A percentile compares a stretch with the other conserved stretches of the same genome.
phyloP scores from a whole-genome alignment of 2,329 filamentous ascomycete species.

The Colletotrichum acutatum region DNA sequence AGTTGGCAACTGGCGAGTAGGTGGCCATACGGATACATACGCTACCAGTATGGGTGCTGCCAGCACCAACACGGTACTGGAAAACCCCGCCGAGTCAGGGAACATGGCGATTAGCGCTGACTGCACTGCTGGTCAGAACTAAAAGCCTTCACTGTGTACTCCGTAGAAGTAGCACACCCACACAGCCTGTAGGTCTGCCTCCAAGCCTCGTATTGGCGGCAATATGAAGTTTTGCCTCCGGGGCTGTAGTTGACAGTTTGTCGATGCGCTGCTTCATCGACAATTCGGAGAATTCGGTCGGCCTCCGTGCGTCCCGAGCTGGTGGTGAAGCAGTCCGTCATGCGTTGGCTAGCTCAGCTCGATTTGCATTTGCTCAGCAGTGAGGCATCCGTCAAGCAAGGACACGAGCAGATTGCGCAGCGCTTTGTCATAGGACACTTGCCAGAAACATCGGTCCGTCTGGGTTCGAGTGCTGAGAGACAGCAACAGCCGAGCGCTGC shows the following conservation, averaged over 20 bases:
- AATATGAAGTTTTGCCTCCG: neutral
- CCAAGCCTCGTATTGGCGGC: conserved; percentile 7
- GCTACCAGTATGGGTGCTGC: neutral
- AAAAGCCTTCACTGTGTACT: neutral
- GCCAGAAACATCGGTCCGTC: conserved; percentile 2
- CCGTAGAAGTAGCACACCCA: neutral
- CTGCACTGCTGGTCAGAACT: neutral
- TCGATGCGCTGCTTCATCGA: neutral
- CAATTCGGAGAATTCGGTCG: neutral
- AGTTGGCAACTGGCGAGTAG: neutral
- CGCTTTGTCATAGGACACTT: conserved; percentile 1
- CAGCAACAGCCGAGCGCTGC: neutral
- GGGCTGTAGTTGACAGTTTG: neutral
- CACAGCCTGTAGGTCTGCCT: neutral
- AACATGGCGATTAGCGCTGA: neutral
- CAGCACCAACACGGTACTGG: neutral
- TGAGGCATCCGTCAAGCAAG: neutral
- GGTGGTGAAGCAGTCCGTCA: neutral
- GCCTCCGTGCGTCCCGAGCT: neutral
- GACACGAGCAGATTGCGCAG: neutral
- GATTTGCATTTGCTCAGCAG: neutral
- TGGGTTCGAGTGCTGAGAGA: neutral
- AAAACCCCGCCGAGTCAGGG: neutral
- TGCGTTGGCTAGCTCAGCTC: neutral
- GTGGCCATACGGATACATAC: no score